phyloP scores from a whole-genome alignment of 352 stramenopile genomes.

The Pythium sp. region DNA sequence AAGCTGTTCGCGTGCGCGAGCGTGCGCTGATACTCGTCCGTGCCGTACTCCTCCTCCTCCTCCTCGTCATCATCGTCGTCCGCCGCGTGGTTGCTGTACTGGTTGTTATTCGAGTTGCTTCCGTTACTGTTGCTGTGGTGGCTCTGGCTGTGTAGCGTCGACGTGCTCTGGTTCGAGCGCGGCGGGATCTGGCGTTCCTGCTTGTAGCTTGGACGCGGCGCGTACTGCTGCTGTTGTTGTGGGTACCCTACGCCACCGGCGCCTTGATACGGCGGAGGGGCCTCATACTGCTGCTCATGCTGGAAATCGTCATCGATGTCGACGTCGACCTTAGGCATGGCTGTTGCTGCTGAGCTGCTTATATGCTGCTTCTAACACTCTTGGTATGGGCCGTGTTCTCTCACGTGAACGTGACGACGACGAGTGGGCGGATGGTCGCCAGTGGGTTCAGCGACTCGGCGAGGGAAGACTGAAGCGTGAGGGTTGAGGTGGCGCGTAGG shows the following conservation, averaged over 20 bases:
- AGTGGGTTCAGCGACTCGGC: neutral
- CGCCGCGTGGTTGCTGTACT: conserved; percentile 25
- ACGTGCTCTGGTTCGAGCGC: conserved; percentile 13
- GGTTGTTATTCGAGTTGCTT: conserved; percentile 27
- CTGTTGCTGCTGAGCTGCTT: neutral
- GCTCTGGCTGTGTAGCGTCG: conserved; percentile 22
- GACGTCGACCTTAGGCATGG: conserved; percentile 34
- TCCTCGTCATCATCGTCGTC: conserved; percentile 30
- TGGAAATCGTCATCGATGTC: conserved; percentile 39
- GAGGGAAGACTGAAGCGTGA: neutral
- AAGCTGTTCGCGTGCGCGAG: conserved; percentile 48
- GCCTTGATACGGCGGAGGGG: conserved; percentile 14
- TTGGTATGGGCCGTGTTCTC: neutral
- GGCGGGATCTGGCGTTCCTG: conserved; percentile 18
- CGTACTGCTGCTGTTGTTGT: conserved; percentile 9
- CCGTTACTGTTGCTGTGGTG: conserved; percentile 15
- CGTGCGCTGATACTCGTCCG: conserved; percentile 24
- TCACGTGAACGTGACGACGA: neutral
- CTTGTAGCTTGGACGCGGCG: conserved; percentile 15
- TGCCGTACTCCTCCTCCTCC: conserved; percentile 13
- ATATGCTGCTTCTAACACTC: too few relatives aligned
- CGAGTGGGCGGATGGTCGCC: neutral
- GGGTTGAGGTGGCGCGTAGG: neutral
- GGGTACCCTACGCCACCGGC: conserved; percentile 15
- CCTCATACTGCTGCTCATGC: conserved; percentile 6